Conservation (phyloP, 768 basidiomycete genomes). For the Suillus cothurnatus region DNA sequence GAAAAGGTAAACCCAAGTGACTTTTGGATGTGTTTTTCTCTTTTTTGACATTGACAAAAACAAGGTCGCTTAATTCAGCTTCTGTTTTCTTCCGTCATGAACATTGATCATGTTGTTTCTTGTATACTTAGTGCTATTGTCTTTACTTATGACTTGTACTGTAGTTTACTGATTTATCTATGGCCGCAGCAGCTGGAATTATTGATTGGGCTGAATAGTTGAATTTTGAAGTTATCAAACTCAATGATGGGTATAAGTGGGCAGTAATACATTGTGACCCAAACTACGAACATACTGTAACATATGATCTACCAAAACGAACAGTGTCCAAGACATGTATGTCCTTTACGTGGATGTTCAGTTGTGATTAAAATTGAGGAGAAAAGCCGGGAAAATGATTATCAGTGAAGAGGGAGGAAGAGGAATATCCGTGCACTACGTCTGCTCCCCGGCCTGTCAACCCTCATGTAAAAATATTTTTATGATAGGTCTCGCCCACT, state of each 20-base stretch:
- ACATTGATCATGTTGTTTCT: not conserved
- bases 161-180: not conserved
- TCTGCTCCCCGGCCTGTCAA: constrained; percentile 31
- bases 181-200: not conserved
- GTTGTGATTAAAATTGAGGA: not conserved
- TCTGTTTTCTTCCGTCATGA: not conserved
- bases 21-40: not conserved
- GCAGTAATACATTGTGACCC: constrained; percentile 1
- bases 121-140: not conserved
- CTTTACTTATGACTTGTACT: not conserved
- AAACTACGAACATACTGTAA: not conserved
- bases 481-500: constrained; percentile 13
- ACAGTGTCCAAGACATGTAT: not conserved
- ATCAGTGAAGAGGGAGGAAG: constrained; percentile 29
- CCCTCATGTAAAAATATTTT: constrained; percentile 32
- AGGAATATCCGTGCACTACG: constrained; percentile 42
- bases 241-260: not conserved
- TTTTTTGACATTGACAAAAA: not conserved
- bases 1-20: too few relatives aligned
- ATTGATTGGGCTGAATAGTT: not conserved
- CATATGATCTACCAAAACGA: constrained; percentile 1
- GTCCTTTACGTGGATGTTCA: not conserved
- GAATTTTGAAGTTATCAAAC: not conserved
- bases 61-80: not conserved
- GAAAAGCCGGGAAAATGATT: constrained; percentile 15